Conservation (phyloP, 2,329 filamentous ascomycete species). For the Aspergillus felis region DNA sequence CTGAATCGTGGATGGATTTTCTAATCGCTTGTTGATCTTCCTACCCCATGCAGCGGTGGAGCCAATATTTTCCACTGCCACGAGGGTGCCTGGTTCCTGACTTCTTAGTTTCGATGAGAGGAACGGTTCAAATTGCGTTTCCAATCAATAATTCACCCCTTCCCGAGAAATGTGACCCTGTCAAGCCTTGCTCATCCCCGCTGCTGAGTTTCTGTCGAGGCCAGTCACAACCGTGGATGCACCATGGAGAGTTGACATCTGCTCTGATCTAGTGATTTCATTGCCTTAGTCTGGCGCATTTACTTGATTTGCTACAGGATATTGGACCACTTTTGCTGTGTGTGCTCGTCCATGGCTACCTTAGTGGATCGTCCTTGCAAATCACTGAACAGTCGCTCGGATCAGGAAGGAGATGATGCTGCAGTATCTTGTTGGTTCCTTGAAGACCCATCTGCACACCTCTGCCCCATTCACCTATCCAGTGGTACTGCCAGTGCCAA, state of each 20-base stretch:
- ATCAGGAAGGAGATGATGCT: neutral
- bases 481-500: neutral
- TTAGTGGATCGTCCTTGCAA: neutral
- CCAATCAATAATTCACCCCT: conserved; percentile 7
- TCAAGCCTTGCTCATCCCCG: neutral
- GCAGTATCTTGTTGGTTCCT: neutral
- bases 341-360: neutral
- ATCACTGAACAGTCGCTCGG: neutral
- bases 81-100: conserved; percentile 3
- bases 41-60: neutral
- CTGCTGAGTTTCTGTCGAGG: neutral
- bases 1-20: neutral
- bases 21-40: neutral
- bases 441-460: neutral
- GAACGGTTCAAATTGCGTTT: neutral
- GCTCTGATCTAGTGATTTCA: neutral
- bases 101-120: conserved; percentile 1
- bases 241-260: neutral
- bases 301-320: neutral
- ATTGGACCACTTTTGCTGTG: neutral
- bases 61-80: conserved; percentile 1
- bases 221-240: neutral
- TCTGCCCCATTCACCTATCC: neutral
- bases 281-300: neutral
- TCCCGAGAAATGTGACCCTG: neutral